Evolutionary conservation across 1,139 yeast genomes (phyloP).

Genomic region (Fermentozyma sake): DNA sequence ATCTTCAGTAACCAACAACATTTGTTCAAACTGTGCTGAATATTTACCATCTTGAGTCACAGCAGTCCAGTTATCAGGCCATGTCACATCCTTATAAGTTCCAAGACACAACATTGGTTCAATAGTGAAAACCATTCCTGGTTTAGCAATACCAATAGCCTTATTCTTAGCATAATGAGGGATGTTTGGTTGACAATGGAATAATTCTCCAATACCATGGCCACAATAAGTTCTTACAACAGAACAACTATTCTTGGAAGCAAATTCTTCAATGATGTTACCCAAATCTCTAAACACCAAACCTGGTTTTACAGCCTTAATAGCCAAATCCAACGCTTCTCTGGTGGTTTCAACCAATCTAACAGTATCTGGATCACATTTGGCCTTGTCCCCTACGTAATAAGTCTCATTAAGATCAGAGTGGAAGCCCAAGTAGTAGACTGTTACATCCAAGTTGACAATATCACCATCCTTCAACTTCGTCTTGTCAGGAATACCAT

Average conservation of each 20-base stretch:
- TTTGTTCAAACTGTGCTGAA: conserved; percentile 95
- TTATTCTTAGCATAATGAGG: conserved; percentile 95
- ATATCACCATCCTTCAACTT: conserved; percentile 91
- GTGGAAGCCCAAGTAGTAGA: conserved; percentile 85
- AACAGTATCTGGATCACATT: conserved; percentile 67
- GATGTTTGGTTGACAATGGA: conserved; percentile 90
- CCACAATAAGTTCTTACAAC: conserved; percentile 93
- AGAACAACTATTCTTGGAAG: conserved; percentile 70
- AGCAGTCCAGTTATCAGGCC: conserved; percentile 99
- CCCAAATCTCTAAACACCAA: conserved; percentile 84
- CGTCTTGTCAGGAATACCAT: conserved; percentile 93
- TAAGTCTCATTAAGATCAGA: conserved; percentile 96
- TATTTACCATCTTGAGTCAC: conserved; percentile 81
- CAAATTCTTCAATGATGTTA: conserved; percentile 83
- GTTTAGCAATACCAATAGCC: conserved; percentile 89
- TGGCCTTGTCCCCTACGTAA: conserved; percentile 91
- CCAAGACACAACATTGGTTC: conserved; percentile 98
- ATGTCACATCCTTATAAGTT: conserved; percentile 70
- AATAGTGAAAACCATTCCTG: conserved; percentile 96
- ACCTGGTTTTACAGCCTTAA: conserved; percentile 86
- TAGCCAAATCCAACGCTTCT: conserved; percentile 82
- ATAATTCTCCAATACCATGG: conserved; percentile 83
- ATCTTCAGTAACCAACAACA: conserved; percentile 84
- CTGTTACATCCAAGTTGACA: conserved; percentile 81
- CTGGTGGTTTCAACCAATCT: conserved; percentile 92